Percentiles rank a stretch among this genome's conserved stretches.
Evolutionary conservation across 768 basidiomycete genomes (phyloP).

Genomic region (Peribolospora baueri): DNA sequence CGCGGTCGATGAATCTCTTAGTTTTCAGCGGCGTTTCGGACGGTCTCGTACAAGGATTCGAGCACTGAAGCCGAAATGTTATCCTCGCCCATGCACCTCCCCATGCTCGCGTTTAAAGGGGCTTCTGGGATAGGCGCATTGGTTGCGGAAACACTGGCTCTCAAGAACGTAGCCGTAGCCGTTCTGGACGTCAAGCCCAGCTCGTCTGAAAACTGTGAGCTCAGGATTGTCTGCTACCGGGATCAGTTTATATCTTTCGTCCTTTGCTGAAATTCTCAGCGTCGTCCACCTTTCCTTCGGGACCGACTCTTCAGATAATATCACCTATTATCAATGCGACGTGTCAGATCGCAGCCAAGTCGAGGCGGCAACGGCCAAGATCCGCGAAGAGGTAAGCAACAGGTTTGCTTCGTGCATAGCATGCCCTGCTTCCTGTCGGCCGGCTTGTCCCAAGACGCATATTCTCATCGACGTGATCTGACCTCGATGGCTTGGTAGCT

Average conservation of each 20-base stretch:
- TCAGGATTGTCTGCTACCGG: too few species aligned
- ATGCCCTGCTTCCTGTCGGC: too few species aligned
- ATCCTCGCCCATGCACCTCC: background rate
- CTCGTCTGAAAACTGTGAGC: conserved; percentile 44
- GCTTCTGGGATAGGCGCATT: conserved; percentile 72
- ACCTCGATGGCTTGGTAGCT: conserved; percentile 27
- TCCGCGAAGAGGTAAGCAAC: conserved; percentile 45
- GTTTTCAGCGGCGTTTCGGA: background rate
- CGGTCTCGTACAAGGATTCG: background rate
- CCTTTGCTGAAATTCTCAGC: background rate
- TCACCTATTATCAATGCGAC: conserved; percentile 71
- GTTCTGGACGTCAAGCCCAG: conserved; percentile 66
- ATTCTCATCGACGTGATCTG: background rate
- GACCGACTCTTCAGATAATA: conserved; percentile 32
- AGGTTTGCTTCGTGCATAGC: conserved; percentile 1
- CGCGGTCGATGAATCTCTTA: too few species aligned
- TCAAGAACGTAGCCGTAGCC: conserved; percentile 54
- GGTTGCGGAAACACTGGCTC: conserved; percentile 63
- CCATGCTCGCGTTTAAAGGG: conserved; percentile 25
- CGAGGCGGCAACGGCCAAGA: conserved; percentile 40
- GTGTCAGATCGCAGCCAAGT: conserved; percentile 75
- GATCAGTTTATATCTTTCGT: background rate
- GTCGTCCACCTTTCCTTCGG: background rate
- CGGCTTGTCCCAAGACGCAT: background rate
- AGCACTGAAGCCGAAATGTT: background rate